Base-by-base conservation (phyloP, 2,329 filamentous ascomycete species). In the Westerdykella sp. region DNA sequence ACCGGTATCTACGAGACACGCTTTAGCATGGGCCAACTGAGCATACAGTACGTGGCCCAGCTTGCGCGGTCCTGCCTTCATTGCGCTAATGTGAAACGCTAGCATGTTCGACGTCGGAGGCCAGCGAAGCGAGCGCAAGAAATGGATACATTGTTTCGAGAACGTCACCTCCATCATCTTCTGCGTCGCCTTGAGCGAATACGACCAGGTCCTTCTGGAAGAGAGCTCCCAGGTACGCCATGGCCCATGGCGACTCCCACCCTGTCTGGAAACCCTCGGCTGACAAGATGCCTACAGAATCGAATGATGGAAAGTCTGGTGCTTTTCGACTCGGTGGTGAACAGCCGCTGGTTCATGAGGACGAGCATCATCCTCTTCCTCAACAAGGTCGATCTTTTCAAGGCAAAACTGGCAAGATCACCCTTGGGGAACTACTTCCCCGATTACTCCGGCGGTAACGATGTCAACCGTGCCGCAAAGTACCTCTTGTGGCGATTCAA, bases 141-240 rank as follows among this genome's bases (percentile, higher is more conserved):
- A 98, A 73, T 98, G 93, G 93, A 98, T 98, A 64, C 93, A 98
- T 72, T 98, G 93, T 73, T 98, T 98, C 68, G 93, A 98, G 69
- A 97, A 97, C 59, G 93, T 98, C 59, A 98, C 93, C 35, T 97
- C 93, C 4, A 98, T 98, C 68, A 98, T 98, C 56, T 98, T 98
- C 71, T 98, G 93, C 63, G 93, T 98, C 49, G 93, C 93, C 13
- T 73, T 98, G 56, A 97, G 90, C 73, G 93, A 98, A 70, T 98
- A 98, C 67, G 93, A 98, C 63, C 93, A 98, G 71, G 91, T 96
- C 5, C 74, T 98, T 42, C 75, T 98, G 34, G 93, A 98, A 70
- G 93, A 97, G 70, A 95, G 87, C 70, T 96, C 91, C 63, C 93
- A 97, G 77, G 90, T 93, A 79, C 55, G 78, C 34, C 40, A 34